Percentiles rank a stretch among this genome's conserved stretches.
These are phyloP conservation scores for Pseudocercospora musae DNA, from an alignment of 2,329 filamentous ascomycete species.

Conservation along the genomic window DNA sequence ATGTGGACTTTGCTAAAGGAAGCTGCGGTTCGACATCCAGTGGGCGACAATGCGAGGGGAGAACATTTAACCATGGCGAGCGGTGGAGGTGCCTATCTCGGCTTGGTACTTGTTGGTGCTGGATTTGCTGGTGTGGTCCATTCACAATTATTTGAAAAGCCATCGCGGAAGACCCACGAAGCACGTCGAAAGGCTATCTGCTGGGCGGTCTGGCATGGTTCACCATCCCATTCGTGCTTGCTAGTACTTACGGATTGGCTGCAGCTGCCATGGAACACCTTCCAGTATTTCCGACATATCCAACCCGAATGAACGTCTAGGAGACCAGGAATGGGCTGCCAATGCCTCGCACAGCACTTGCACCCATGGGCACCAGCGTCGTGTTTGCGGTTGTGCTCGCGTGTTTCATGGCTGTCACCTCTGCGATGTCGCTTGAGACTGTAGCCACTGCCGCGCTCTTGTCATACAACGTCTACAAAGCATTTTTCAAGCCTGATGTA, in stretches of 20 bases:
- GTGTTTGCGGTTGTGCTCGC: slow-evolving; percentile 69
- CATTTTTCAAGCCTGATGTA: slow-evolving; percentile 38
- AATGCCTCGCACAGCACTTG: slow-evolving; percentile 77
- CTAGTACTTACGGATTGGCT: slow-evolving; percentile 43
- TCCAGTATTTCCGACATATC: slow-evolving; percentile 56
- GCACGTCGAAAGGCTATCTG: slow-evolving; percentile 37
- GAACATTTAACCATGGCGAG: slow-evolving; percentile 40
- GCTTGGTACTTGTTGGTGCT: slow-evolving; percentile 23
- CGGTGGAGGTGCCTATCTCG: slow-evolving; percentile 25
- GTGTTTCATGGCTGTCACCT: slow-evolving; percentile 44
- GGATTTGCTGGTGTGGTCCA: slow-evolving; percentile 16
- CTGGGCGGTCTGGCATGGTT: slow-evolving; percentile 48
- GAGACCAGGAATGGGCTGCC: slow-evolving; percentile 80
- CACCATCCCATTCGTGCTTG: slow-evolving; percentile 47
- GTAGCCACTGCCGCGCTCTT: slow-evolving; percentile 42
- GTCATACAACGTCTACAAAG: slow-evolving; percentile 43
- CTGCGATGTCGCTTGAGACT: slow-evolving; percentile 44
- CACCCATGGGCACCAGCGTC: slow-evolving; percentile 73
- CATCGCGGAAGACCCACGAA: slow-evolving; percentile 38
- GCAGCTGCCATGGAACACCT: slow-evolving; percentile 26
- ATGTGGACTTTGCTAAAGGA: slow-evolving; percentile 35
- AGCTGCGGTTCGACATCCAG: slow-evolving; percentile 32
- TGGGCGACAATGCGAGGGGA: slow-evolving; percentile 39
- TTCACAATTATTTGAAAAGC: slow-evolving; percentile 36
- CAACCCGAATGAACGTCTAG: slow-evolving; percentile 63